Percentiles rank a stretch among this genome's conserved stretches.
These are phyloP conservation scores for Candida pseudoviswanathii DNA, from an alignment of 1,139 yeast genomes.

Conservation along the genomic window DNA sequence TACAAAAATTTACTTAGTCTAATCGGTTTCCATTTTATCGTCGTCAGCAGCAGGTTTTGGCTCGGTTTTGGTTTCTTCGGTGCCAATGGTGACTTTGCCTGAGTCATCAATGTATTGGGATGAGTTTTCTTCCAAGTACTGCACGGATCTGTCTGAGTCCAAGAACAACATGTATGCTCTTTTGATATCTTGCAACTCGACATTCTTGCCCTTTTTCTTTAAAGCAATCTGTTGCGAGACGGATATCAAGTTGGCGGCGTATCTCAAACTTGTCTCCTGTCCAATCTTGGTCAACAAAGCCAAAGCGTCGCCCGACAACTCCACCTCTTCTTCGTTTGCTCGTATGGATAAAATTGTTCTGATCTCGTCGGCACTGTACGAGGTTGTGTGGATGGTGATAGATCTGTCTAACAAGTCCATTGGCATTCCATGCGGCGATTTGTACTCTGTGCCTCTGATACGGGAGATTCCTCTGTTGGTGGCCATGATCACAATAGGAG, in stretches of 20 bases:
- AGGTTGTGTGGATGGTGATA: conserved; percentile 83
- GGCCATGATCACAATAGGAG: conserved; percentile 98
- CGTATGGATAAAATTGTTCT: conserved; percentile 84
- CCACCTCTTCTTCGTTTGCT: conserved; percentile 96
- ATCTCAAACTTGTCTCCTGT: conserved; percentile 87
- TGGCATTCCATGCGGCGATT: conserved; percentile 96
- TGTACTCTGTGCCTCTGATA: conserved; percentile 91
- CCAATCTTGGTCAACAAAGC: conserved; percentile 92
- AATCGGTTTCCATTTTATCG: conserved; percentile 56
- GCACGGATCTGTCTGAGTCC: conserved; percentile 86
- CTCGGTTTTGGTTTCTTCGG: conserved; percentile 12
- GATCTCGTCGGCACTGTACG: conserved; percentile 80
- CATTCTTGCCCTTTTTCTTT: conserved; percentile 71
- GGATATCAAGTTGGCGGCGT: conserved; percentile 87
- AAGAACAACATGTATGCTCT: conserved; percentile 85
- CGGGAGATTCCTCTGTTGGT: conserved; percentile 93
- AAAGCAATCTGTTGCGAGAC: conserved; percentile 84
- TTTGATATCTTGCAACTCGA: conserved; percentile 84
- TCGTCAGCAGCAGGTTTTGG: conserved; percentile 20
- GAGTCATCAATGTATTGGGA: conserved; percentile 72
- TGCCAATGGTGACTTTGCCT: conserved; percentile 62
- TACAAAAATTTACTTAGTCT: conserved; percentile 1
- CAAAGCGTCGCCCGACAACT: conserved; percentile 78
- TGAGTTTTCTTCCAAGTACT: conserved; percentile 69
- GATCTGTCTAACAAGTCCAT: conserved; percentile 92